Conservation (phyloP, 176 grass and related monocot species). For the Secale cereale region DNA sequence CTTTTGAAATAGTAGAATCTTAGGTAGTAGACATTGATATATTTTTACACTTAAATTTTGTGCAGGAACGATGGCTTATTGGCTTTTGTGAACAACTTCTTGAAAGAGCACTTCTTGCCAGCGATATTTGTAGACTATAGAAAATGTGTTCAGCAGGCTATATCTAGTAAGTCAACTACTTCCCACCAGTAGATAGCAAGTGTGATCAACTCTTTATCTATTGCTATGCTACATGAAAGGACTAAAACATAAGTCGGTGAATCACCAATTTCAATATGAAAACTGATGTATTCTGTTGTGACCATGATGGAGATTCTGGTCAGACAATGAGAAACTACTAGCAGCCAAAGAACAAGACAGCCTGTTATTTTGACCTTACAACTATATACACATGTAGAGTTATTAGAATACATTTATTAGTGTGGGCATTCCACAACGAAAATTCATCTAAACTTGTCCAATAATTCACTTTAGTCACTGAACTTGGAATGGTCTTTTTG, state of each 20-base stretch:
- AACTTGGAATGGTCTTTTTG: no score
- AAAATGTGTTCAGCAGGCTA: slow-evolving; percentile 98
- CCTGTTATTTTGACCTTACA: slow-evolving; percentile 3
- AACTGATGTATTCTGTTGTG: slow-evolving; percentile 13
- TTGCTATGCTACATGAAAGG: slow-evolving; percentile 9
- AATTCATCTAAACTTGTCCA: no score
- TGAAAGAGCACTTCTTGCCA: slow-evolving; percentile 98
- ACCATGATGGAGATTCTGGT: background rate
- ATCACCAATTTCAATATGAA: slow-evolving; percentile 6
- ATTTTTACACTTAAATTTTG: slow-evolving; percentile 36
- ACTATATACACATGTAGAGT: background rate
- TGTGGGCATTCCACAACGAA: background rate
- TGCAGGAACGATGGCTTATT: slow-evolving; percentile 93
- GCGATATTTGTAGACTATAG: slow-evolving; percentile 96
- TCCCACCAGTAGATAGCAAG: background rate
- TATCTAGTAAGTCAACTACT: slow-evolving; percentile 82
- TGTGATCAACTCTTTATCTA: slow-evolving; percentile 13
- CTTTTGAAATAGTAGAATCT: background rate
- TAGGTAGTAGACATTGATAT: background rate
- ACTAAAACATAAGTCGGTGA: background rate
- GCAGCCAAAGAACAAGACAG: background rate
- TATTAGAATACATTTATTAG: background rate
- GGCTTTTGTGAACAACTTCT: slow-evolving; percentile 86
- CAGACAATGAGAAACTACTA: background rate
- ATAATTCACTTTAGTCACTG: no score